These are phyloP conservation scores for Penicillium sp. DNA, from an alignment of 2,329 filamentous ascomycete species.

Conservation along the genomic window DNA sequence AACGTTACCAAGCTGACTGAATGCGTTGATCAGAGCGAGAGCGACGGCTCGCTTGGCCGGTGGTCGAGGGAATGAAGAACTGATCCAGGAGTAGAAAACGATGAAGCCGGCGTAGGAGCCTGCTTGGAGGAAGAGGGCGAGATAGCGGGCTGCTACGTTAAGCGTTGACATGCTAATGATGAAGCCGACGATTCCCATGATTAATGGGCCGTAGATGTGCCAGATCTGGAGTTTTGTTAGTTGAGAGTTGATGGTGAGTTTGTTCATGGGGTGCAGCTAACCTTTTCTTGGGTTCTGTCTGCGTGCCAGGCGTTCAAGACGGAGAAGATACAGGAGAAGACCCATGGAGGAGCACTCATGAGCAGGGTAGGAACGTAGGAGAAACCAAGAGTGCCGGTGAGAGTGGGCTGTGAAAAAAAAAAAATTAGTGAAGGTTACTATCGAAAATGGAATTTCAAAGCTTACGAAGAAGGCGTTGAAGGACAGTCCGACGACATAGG, in stretches of 20 bases:
- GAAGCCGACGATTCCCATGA: constrained; percentile 58
- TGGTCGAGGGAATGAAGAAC: constrained; percentile 62
- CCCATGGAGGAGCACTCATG: constrained; percentile 50
- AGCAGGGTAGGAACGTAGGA: constrained; percentile 28
- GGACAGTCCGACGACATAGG: constrained; percentile 60
- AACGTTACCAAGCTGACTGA: constrained; percentile 59
- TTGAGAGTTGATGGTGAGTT: background rate
- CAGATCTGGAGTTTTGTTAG: constrained; percentile 48
- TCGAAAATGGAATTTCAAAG: background rate
- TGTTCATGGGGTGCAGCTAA: constrained; percentile 1
- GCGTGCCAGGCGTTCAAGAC: constrained; percentile 58
- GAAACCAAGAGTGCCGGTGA: constrained; percentile 29
- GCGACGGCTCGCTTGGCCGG: constrained; percentile 72
- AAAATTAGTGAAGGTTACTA: background rate
- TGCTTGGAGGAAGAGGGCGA: constrained; percentile 62
- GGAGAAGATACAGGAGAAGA: constrained; percentile 60
- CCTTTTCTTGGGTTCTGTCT: constrained; percentile 54
- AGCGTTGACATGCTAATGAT: constrained; percentile 61
- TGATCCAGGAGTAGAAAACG: constrained; percentile 34
- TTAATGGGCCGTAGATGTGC: constrained; percentile 58
- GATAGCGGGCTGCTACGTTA: constrained; percentile 59
- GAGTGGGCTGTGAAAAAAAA: constrained; percentile 17
- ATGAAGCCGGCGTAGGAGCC: constrained; percentile 55
- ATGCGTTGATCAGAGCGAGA: constrained; percentile 73
- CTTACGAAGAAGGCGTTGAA: constrained; percentile 60